Percentiles rank a stretch among this genome's conserved stretches.
phyloP scores from a whole-genome alignment of 495 filamentous ascomycete genomes.

The Neurospora discreta region DNA sequence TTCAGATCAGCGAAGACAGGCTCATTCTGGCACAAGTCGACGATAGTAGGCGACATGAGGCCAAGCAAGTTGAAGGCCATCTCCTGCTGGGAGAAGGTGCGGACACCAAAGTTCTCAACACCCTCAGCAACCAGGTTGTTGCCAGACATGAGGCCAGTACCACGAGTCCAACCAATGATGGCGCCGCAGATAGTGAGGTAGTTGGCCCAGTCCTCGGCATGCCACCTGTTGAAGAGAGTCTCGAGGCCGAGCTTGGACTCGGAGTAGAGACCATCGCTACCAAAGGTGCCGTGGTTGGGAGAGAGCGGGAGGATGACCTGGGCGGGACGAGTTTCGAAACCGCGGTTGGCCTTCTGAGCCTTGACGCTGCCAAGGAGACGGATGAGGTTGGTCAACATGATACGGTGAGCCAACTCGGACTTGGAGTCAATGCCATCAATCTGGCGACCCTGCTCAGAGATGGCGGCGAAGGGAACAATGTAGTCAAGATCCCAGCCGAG shows the following conservation, averaged over 20 bases:
- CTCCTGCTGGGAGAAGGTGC: slow-evolving; percentile 97
- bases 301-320: slow-evolving; percentile 94
- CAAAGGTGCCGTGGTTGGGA: slow-evolving; percentile 97
- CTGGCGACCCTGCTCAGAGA: slow-evolving; percentile 94
- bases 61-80: slow-evolving; percentile 99
- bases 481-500: slow-evolving; percentile 97
- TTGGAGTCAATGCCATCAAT: slow-evolving; percentile 96
- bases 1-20: slow-evolving; percentile 96
- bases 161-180: slow-evolving; percentile 98
- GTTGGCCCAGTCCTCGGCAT: slow-evolving; percentile 93
- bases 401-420: slow-evolving; percentile 94
- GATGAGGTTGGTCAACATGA: slow-evolving; percentile 97
- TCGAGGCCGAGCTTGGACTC: slow-evolving; percentile 96
- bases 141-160: slow-evolving; percentile 93
- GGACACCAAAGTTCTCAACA: slow-evolving; percentile 89
- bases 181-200: slow-evolving; percentile 98
- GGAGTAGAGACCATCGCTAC: slow-evolving; percentile 94
- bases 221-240: slow-evolving; percentile 97
- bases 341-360: slow-evolving; percentile 71
- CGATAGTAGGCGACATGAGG: slow-evolving; percentile 87
- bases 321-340: slow-evolving; percentile 88
- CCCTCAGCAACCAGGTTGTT: slow-evolving; percentile 98
- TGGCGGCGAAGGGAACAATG: slow-evolving; percentile 93
- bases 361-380: slow-evolving; percentile 86
- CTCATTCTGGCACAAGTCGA: slow-evolving; percentile 90